These are phyloP conservation scores for Chalara sp. DNA, from an alignment of 2,329 filamentous ascomycete genomes.

Conservation along the genomic window DNA sequence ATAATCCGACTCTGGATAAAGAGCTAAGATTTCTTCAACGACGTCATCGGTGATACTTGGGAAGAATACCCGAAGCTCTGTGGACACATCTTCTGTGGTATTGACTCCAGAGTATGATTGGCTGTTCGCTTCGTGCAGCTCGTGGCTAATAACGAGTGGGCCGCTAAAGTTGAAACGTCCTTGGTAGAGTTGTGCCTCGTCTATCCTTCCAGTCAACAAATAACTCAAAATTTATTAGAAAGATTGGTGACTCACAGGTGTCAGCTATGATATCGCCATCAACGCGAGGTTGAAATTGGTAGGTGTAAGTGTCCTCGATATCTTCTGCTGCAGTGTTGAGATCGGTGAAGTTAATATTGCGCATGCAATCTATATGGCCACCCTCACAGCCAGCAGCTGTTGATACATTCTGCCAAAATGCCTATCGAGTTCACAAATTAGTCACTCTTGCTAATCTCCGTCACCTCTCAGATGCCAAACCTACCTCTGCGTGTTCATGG, in stretches of 20 bases:
- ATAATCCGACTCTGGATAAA: constrained; percentile 29
- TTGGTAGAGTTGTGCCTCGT: constrained; percentile 31
- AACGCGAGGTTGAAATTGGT: constrained; percentile 31
- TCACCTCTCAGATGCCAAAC: too few relatives aligned
- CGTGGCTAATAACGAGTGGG: constrained; percentile 29
- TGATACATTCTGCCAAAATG: too few relatives aligned
- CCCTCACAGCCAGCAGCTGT: too few relatives aligned
- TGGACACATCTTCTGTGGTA: constrained; percentile 27
- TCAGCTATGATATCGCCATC: constrained; percentile 30
- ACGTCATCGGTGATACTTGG: constrained; percentile 28
- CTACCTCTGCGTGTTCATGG: constrained; percentile 26
- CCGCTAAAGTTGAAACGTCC: constrained; percentile 30
- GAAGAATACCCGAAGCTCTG: constrained; percentile 27
- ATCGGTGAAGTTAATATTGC: constrained; percentile 22
- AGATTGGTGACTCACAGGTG: constrained; percentile 17
- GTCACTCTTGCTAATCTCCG: too few relatives aligned
- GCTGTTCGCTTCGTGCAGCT: constrained; percentile 29
- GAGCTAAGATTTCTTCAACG: constrained; percentile 22
- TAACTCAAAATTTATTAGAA: neutral
- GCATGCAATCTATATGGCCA: constrained; percentile 23
- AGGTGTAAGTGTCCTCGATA: constrained; percentile 22
- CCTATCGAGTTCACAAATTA: too few relatives aligned
- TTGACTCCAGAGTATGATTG: constrained; percentile 25
- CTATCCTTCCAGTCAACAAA: constrained; percentile 1
- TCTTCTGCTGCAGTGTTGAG: constrained; percentile 24